phyloP scores from a whole-genome alignment of 2,329 filamentous ascomycete genomes.

The Peltaster fructicola region DNA sequence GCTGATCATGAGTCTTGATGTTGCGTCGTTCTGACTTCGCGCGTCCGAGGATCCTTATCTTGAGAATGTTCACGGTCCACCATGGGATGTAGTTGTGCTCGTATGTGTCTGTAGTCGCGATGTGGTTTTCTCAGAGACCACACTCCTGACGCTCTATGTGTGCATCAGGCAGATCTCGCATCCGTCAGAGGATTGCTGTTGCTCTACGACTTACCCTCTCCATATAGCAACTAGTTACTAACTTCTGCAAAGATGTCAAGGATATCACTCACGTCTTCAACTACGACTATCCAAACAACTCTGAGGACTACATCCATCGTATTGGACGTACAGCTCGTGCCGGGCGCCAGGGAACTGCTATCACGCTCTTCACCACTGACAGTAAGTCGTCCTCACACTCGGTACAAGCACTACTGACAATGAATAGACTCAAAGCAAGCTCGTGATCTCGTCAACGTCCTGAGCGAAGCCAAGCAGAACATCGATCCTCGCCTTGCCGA shows the following conservation, averaged over 20 bases:
- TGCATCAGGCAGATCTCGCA: constrained; percentile 19
- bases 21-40: constrained; percentile 47
- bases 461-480: constrained; percentile 93
- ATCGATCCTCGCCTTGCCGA: constrained; percentile 90
- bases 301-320: constrained; percentile 52
- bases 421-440: constrained; percentile 42
- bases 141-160: too few species aligned
- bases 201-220: constrained; percentile 25
- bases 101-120: constrained; percentile 10
- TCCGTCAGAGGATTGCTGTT: constrained; percentile 38
- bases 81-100: constrained; percentile 22
- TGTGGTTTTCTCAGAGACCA: too few species aligned
- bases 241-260: constrained; percentile 77
- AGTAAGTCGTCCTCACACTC: constrained; percentile 48
- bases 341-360: constrained; percentile 85
- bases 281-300: constrained; percentile 98
- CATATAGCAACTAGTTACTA: constrained; percentile 20
- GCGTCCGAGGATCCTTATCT: constrained; percentile 50
- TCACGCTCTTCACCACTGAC: constrained; percentile 97
- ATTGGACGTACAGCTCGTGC: constrained; percentile 53
- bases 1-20: constrained; percentile 53
- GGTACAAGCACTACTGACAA: constrained; percentile 16
- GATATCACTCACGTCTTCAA: constrained; percentile 99
- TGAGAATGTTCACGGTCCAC: constrained; percentile 36
- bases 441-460: constrained; percentile 83